Conservation (phyloP, 192 early-diverging fungal species). For the Linnemannia elongata region DNA sequence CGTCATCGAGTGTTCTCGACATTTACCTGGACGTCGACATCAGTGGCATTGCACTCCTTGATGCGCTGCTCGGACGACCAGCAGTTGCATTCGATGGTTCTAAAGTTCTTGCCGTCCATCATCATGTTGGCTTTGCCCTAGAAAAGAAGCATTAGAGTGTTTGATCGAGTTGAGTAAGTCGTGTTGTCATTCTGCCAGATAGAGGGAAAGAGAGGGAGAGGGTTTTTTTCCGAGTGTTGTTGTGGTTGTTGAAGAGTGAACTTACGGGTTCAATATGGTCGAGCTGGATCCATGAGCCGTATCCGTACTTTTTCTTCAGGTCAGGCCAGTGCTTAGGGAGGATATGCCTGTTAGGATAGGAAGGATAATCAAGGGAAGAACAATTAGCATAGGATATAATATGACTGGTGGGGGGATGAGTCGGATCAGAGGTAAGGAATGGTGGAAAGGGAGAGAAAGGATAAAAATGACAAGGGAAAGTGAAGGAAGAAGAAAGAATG, state of each 20-base stretch:
- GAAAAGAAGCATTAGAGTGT: background rate
- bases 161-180: background rate
- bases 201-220: background rate
- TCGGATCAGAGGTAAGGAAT: background rate
- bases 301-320: constrained; percentile 72
- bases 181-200: background rate
- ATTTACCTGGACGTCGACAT: constrained; percentile 69
- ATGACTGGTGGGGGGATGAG: too few relatives aligned
- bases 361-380: background rate
- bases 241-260: background rate
- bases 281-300: constrained; percentile 64
- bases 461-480: background rate
- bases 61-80: constrained; percentile 74
- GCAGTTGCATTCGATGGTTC: constrained; percentile 78
- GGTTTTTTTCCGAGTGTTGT: background rate
- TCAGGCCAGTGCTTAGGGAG: constrained; percentile 74
- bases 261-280: constrained; percentile 58
- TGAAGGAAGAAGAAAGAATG: background rate
- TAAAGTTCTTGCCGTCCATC: constrained; percentile 77
- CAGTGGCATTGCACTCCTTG: constrained; percentile 65
- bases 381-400: background rate
- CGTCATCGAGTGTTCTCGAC: background rate
- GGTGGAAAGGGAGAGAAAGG: background rate
- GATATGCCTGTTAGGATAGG: constrained; percentile 64
- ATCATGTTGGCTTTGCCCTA: constrained; percentile 75